Percentiles rank a stretch among this genome's conserved stretches.
Evolutionary conservation across 371 early-diverging fungal species (phyloP).

Genomic region (Zopfochytrium polystomum): DNA sequence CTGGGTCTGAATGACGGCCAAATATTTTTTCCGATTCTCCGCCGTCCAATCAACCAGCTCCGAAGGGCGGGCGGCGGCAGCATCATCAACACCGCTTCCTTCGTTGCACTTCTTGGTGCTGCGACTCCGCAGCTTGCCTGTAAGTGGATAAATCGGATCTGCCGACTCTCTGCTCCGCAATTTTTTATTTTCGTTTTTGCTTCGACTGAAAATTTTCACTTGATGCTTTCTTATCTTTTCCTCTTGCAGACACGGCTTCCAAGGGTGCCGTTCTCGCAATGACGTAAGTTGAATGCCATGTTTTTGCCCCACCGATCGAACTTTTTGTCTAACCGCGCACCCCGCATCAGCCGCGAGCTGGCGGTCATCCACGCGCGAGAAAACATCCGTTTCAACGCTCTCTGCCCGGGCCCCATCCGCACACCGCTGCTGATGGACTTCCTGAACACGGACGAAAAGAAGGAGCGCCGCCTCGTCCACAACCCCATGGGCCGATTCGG

Average conservation of each 20-base stretch:
- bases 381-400: conserved; percentile 80
- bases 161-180: too few relatives aligned
- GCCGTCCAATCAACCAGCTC: conserved; percentile 45
- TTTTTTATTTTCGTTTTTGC: too few relatives aligned
- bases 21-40: neutral
- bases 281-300: conserved; percentile 55
- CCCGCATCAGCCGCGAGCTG: conserved; percentile 60
- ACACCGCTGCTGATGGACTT: conserved; percentile 84
- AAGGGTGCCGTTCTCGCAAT: conserved; percentile 87
- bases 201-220: too few relatives aligned
- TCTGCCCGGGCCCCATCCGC: conserved; percentile 85
- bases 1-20: neutral
- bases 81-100: conserved; percentile 86
- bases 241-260: conserved; percentile 87
- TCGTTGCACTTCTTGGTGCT: conserved; percentile 78
- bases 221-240: too few relatives aligned
- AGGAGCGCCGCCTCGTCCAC: conserved; percentile 72
- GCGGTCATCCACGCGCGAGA: conserved; percentile 86
- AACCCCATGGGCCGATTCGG: conserved; percentile 86
- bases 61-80: conserved; percentile 69
- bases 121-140: conserved; percentile 89
- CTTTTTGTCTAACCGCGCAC: neutral
- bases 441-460: conserved; percentile 81
- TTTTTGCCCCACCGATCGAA: neutral
- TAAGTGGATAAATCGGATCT: too few relatives aligned